Evolutionary conservation across 2,329 filamentous ascomycete species (phyloP).

Genomic region (Aspergillus ochraceoroseus): DNA sequence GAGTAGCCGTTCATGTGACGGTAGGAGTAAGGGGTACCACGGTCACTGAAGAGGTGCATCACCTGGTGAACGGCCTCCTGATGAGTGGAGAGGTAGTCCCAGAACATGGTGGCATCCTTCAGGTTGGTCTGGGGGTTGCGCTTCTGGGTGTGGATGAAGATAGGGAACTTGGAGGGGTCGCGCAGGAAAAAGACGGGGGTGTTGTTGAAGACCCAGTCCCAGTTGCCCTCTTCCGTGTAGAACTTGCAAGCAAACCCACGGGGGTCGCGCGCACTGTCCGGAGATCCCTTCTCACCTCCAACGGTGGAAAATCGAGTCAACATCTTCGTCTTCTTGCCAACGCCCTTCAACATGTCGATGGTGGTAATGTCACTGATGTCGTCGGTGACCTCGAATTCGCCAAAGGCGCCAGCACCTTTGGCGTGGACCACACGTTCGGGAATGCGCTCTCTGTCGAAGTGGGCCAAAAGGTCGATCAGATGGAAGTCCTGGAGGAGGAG

Average conservation of each 20-base stretch:
- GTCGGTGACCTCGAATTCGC: constrained; percentile 45
- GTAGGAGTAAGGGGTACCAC: constrained; percentile 61
- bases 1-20: constrained; percentile 65
- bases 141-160: constrained; percentile 72
- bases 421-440: constrained; percentile 44
- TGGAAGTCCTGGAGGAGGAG: constrained; percentile 62
- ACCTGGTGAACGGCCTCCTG: constrained; percentile 61
- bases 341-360: constrained; percentile 50
- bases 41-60: constrained; percentile 63
- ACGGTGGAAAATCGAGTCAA: constrained; percentile 70
- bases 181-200: constrained; percentile 72
- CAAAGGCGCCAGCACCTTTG: constrained; percentile 42
- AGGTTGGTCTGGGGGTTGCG: constrained; percentile 66
- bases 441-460: constrained; percentile 41
- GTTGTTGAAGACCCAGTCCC: constrained; percentile 68
- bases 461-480: constrained; percentile 56
- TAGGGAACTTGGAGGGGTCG: constrained; percentile 67
- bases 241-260: constrained; percentile 70
- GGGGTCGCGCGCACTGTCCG: constrained; percentile 67
- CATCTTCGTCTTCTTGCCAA: constrained; percentile 65
- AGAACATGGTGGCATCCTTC: constrained; percentile 65
- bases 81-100: constrained; percentile 59
- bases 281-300: constrained; percentile 65
- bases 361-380: constrained; percentile 49
- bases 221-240: constrained; percentile 68